A percentile compares a stretch with the other conserved stretches of the same genome.
These are phyloP conservation scores for Populus hybrid DNA, from an alignment of 441 rosid species.

Conservation along the genomic window DNA sequence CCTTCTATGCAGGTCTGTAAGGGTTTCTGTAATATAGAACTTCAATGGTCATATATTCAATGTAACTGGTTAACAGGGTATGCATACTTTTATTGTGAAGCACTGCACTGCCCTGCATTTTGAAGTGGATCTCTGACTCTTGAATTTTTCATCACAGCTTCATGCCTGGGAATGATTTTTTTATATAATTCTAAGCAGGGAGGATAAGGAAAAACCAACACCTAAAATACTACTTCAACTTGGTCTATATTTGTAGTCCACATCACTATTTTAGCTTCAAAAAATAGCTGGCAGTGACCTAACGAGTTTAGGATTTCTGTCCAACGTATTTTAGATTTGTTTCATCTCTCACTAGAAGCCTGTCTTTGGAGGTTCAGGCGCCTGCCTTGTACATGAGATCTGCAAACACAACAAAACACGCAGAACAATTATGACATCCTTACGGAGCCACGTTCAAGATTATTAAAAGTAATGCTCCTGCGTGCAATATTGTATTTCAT, in stretches of 20 bases:
- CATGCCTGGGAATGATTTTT: background rate
- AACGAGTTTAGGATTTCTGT: background rate
- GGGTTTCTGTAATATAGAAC: background rate
- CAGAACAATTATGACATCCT: background rate
- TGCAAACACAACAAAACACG: background rate
- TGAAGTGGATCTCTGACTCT: background rate
- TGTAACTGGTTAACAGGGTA: background rate
- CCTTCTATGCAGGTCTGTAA: slow-evolving; percentile 47
- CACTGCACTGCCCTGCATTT: background rate
- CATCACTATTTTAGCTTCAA: background rate
- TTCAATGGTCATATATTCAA: background rate
- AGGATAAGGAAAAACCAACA: background rate
- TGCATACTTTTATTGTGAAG: background rate
- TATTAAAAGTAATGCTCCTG: background rate
- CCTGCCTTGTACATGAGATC: background rate
- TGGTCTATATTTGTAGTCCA: background rate
- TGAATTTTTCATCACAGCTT: background rate
- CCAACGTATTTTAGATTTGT: background rate
- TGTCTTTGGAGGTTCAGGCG: background rate
- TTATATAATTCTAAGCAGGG: background rate
- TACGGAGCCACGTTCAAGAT: background rate
- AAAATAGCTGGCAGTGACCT: background rate
- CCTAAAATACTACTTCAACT: background rate
- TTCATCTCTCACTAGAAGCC: background rate
- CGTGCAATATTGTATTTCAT: background rate